Evolutionary conservation across 768 basidiomycete genomes (phyloP).

Genomic region (Holtermanniella nyarrowii): DNA sequence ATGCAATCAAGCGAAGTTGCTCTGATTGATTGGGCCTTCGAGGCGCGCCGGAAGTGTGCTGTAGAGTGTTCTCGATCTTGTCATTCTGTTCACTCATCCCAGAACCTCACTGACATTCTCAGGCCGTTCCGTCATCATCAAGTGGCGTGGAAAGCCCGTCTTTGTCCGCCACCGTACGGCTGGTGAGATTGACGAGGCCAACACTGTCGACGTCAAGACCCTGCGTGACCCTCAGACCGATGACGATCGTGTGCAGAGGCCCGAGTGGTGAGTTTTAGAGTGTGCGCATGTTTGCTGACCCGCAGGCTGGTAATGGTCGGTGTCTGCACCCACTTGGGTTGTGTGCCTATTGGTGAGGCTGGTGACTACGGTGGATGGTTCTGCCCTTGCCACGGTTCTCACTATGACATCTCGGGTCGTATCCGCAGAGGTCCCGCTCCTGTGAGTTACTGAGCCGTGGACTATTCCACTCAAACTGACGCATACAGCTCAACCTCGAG

Average conservation of each 20-base stretch:
- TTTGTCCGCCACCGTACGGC: constrained; percentile 94
- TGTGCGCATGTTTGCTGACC: background rate
- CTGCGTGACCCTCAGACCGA: constrained; percentile 89
- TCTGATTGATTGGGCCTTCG: background rate
- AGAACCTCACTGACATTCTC: background rate
- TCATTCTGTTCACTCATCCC: background rate
- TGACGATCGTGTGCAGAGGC: constrained; percentile 77
- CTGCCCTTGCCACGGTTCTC: constrained; percentile 98
- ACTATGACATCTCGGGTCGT: constrained; percentile 88
- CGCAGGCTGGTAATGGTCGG: constrained; percentile 46
- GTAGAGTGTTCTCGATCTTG: no score
- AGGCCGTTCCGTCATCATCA: constrained; percentile 40
- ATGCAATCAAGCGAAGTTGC: no score
- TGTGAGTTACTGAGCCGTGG: constrained; percentile 46
- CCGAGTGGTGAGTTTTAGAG: constrained; percentile 90
- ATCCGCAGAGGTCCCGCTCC: constrained; percentile 94
- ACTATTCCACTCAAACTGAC: constrained; percentile 3
- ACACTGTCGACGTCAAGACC: constrained; percentile 66
- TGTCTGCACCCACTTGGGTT: constrained; percentile 79
- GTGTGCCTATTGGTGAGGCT: constrained; percentile 94
- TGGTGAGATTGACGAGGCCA: constrained; percentile 87
- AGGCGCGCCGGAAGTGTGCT: background rate
- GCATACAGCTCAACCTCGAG: constrained; percentile 74
- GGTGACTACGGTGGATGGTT: constrained; percentile 99
- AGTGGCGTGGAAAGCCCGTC: constrained; percentile 99